Conservation (phyloP, 108 stramenopile genomes). For the Cylindrotheca fusiformis region DNA sequence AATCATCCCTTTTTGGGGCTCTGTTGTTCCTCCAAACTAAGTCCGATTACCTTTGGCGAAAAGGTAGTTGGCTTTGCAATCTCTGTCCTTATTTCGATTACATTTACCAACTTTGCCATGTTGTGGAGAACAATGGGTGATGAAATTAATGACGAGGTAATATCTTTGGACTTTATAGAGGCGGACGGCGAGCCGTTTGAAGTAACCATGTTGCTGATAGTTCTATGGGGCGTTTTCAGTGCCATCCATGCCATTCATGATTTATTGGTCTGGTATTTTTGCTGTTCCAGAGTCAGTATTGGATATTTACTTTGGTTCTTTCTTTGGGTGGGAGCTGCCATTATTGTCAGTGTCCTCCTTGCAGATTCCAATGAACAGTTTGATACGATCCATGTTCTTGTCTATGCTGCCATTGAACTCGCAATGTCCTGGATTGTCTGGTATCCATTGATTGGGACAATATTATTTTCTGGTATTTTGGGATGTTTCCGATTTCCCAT, state of each 20-base stretch:
- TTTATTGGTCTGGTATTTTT: conserved; percentile 53
- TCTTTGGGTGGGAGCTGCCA: not conserved
- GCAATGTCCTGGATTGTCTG: conserved; percentile 48
- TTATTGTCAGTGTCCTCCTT: conserved; percentile 17
- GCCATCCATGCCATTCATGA: conserved; percentile 59
- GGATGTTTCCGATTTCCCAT: conserved; percentile 52
- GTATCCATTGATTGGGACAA: conserved; percentile 47
- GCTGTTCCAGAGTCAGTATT: conserved; percentile 30
- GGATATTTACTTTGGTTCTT: not conserved
- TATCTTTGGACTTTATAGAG: conserved; percentile 1
- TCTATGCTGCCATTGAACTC: conserved; percentile 53
- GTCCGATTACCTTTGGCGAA: conserved; percentile 57
- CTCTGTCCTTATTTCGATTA: conserved; percentile 56
- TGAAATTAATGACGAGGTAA: conserved; percentile 21
- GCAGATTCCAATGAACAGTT: not conserved
- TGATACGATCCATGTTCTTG: conserved; percentile 46
- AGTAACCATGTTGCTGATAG: conserved; percentile 43
- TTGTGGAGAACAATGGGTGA: conserved; percentile 4
- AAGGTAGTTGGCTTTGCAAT: conserved; percentile 63
- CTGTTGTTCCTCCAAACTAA: conserved; percentile 45
- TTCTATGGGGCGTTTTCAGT: conserved; percentile 62
- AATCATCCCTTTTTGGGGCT: conserved; percentile 68
- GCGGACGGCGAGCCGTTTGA: not conserved
- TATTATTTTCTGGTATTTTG: conserved; percentile 66
- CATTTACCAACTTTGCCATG: conserved; percentile 17